Evolutionary conservation across 768 basidiomycete species (phyloP), one percentile per base, ranked within the genome.

Genomic region (Phaeotremella fagi): DNA sequence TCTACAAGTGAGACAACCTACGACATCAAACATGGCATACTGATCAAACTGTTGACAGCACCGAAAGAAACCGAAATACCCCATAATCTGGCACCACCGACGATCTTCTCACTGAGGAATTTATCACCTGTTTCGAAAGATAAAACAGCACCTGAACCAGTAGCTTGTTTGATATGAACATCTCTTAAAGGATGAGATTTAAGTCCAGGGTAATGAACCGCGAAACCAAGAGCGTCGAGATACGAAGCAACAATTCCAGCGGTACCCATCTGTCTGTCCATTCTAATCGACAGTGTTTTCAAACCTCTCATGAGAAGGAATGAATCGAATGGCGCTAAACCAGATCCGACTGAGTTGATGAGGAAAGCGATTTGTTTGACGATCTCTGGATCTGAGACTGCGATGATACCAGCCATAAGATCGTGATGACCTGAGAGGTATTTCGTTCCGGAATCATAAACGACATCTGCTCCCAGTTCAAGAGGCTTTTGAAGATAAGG

Each of bases 21-120:
- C 94, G 91, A 95, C 95, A 99, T 98, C 64, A 90, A 84, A 73
- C 95, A 98, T 31, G 95, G 95, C 94, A 99, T 97, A 60, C 88
- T 90, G 76, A 98, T 98, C 73, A 99, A 74, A 68, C 88, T 90
- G 78, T 99, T 99, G 56, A 99, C 92, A 61, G 88, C 91, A 27
- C 95, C 95, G 68, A 99, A 99, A 71, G 89, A 91, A 64, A 99
- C 95, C 57, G 87, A 90, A 68, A 99, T 97, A 18, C 92, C 89
- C 92, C 94, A 99, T 24, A 99, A 78, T 48, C 90, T 81, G 15
- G 95, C 88, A 0, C 85, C 87, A 4, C 86, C 94, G 7, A 99
- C 91, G 55, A 98, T 87, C 47, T 85, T 82, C 75, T 98, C 91
- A 71, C 89, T 92, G 54, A 97, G 71, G 45, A 80, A 84, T 68